Evolutionary conservation across 2,329 filamentous ascomycete species (phyloP).

Genomic region (Colletotrichum gigasporum): DNA sequence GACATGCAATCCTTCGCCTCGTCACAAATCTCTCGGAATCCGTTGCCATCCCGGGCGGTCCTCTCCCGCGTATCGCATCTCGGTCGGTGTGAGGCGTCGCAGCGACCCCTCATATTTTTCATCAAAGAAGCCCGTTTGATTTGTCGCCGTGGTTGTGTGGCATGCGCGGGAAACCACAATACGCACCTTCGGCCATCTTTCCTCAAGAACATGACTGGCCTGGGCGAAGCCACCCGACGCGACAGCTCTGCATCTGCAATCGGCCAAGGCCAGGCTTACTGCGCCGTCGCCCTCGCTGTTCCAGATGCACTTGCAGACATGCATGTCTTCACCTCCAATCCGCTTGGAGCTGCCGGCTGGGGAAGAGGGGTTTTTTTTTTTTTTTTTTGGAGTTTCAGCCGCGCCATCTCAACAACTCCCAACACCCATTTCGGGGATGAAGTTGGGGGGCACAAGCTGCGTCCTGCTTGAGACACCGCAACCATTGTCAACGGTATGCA

Average conservation of each 20-base stretch:
- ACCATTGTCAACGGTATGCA: background rate
- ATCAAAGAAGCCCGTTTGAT: background rate
- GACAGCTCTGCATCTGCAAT: background rate
- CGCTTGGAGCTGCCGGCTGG: conserved; percentile 9
- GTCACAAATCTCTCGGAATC: background rate
- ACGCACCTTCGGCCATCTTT: background rate
- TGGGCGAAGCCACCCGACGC: background rate
- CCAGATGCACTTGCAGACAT: conserved; percentile 1
- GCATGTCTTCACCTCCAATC: background rate
- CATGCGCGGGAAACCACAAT: background rate
- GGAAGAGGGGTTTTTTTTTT: too few relatives aligned
- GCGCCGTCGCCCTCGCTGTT: background rate
- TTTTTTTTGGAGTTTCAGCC: conserved; percentile 23
- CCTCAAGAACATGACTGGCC: background rate
- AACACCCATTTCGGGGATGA: background rate
- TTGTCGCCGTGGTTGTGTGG: background rate
- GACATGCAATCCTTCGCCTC: conserved; percentile 1
- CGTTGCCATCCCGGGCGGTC: conserved; percentile 6
- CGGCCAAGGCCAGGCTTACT: conserved; percentile 3
- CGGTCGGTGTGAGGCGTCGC: background rate
- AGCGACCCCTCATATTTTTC: background rate
- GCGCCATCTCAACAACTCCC: conserved; percentile 18
- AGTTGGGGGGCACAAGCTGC: background rate
- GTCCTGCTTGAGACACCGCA: background rate
- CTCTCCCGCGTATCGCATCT: background rate